Percentiles rank a stretch among this genome's conserved stretches.
Evolutionary conservation across 129 eudicot species (phyloP).

Genomic region (Deinandra increscens): DNA sequence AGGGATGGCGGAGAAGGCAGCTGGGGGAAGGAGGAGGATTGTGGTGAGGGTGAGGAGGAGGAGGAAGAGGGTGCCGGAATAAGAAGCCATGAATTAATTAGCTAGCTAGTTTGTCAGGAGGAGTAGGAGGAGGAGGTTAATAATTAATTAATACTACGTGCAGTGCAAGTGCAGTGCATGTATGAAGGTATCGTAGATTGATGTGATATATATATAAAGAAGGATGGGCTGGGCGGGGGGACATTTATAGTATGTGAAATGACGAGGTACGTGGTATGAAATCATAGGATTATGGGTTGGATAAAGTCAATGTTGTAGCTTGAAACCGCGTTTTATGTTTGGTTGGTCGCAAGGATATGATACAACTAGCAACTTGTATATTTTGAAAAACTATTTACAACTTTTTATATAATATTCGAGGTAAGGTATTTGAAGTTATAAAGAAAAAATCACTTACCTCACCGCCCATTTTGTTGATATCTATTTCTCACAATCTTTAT

Average conservation of each 20-base stretch:
- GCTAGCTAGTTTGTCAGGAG: too few relatives aligned
- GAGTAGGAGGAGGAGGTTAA: too few relatives aligned
- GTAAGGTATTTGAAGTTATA: too few relatives aligned
- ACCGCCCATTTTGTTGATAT: too few relatives aligned
- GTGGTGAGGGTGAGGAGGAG: neutral
- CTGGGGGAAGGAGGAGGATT: conserved; percentile 1
- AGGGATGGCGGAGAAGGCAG: neutral
- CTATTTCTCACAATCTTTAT: too few relatives aligned
- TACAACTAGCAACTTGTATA: conserved; percentile 22
- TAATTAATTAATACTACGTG: too few relatives aligned
- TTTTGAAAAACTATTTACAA: neutral
- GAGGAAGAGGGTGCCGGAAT: neutral
- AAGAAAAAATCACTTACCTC: too few relatives aligned
- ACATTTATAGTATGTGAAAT: conserved; percentile 22
- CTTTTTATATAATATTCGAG: too few relatives aligned
- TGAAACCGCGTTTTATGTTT: conserved; percentile 28
- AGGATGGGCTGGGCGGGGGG: neutral
- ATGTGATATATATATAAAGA: neutral
- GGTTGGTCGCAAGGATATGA: conserved; percentile 21
- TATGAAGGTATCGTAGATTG: too few relatives aligned
- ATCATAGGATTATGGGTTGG: neutral
- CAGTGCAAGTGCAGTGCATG: too few relatives aligned
- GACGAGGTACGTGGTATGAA: too few relatives aligned
- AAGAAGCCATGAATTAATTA: too few relatives aligned
- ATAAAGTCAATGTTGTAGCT: conserved; percentile 27